phyloP scores from a whole-genome alignment of 768 basidiomycete species.

The Collybiopsis confluens region DNA sequence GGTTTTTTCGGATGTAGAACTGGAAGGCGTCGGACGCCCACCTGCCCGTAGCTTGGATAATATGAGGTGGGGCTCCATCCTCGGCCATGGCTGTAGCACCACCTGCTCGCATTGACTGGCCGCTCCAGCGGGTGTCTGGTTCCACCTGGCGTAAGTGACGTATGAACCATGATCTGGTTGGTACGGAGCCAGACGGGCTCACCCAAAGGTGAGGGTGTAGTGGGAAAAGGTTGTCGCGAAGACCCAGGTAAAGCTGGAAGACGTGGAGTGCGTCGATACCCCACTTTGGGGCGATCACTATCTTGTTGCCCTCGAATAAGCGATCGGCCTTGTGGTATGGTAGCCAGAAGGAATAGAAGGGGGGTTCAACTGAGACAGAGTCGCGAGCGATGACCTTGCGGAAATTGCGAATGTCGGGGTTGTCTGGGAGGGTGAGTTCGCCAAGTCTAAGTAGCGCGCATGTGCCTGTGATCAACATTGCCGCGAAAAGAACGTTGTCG shows the following conservation, averaged over 20 bases:
- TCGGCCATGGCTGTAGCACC: conserved; percentile 29
- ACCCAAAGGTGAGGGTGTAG: conserved; percentile 10
- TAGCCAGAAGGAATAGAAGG: conserved; percentile 9
- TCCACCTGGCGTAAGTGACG: background rate
- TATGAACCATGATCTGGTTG: conserved; percentile 8
- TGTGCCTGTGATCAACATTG: conserved; percentile 13
- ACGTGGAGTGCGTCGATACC: background rate
- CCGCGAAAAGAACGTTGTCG: conserved; percentile 21
- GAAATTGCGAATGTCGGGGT: background rate
- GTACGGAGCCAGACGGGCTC: background rate
- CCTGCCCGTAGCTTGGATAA: conserved; percentile 27
- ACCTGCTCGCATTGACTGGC: conserved; percentile 30
- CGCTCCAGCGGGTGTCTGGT: conserved; percentile 10
- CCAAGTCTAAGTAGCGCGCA: conserved; percentile 14
- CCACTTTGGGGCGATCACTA: conserved; percentile 7
- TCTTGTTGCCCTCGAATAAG: conserved; percentile 14
- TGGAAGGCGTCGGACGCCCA: too few species aligned
- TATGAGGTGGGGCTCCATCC: conserved; percentile 18
- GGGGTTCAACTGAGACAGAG: background rate
- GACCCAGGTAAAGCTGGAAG: conserved; percentile 1
- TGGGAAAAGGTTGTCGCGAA: conserved; percentile 1
- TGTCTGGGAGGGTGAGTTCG: conserved; percentile 19
- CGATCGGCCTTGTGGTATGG: conserved; percentile 17
- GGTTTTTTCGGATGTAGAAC: too few species aligned
- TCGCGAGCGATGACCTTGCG: conserved; percentile 4